These are phyloP conservation scores for Mortierella alpina DNA, from an alignment of 192 early-diverging fungal species.

Conservation along the genomic window DNA sequence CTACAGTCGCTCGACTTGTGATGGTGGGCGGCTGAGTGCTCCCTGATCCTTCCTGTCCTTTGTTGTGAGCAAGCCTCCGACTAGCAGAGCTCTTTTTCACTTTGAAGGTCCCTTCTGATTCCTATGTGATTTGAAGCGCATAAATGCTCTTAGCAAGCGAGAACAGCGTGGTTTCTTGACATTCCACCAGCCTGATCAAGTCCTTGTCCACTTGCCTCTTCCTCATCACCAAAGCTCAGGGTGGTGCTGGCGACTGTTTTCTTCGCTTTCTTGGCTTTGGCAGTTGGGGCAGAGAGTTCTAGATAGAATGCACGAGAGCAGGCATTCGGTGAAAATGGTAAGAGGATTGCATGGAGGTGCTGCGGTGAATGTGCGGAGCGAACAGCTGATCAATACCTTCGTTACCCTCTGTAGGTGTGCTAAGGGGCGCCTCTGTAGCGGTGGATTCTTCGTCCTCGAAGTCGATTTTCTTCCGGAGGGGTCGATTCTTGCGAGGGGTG, in stretches of 20 bases:
- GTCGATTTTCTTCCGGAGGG: conserved; percentile 44
- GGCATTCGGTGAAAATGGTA: no score
- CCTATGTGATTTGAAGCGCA: conserved; percentile 16
- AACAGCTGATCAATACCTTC: background rate
- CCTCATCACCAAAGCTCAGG: conserved; percentile 48
- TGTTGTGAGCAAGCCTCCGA: conserved; percentile 29
- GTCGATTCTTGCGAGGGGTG: conserved; percentile 26
- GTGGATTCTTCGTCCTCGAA: conserved; percentile 8
- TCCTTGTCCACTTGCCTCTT: conserved; percentile 13
- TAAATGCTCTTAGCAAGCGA: background rate
- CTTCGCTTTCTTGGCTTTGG: conserved; percentile 40
- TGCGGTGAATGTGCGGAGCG: no score
- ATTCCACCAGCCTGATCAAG: background rate
- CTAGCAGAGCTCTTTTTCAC: conserved; percentile 61
- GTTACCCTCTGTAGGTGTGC: background rate
- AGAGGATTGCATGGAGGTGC: no score
- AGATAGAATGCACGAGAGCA: background rate
- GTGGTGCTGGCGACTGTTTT: conserved; percentile 25
- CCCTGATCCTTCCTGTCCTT: conserved; percentile 22
- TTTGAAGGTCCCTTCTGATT: conserved; percentile 54
- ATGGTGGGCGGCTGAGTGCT: conserved; percentile 13
- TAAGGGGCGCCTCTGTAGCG: background rate
- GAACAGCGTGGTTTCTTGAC: background rate
- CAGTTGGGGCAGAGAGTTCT: background rate
- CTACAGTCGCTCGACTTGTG: conserved; percentile 31